Evolutionary conservation across 345 rosid species (phyloP), one percentile per base, ranked within the genome.

Genomic region (Eutrema yunnanense): DNA sequence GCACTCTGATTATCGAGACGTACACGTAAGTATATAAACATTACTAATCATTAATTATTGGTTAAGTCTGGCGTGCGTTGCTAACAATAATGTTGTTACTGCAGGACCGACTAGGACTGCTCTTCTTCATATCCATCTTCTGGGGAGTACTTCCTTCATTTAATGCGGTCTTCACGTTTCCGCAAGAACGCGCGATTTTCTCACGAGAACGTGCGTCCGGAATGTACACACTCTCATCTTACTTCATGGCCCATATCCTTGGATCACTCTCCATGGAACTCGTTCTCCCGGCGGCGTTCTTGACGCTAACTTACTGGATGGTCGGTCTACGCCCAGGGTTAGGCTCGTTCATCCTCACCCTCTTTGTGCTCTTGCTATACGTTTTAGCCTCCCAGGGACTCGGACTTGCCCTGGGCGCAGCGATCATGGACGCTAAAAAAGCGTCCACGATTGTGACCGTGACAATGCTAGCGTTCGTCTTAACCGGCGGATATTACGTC

Each of bases 111-210:
- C 73, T 90, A 4, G 98, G 98, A 11, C 86, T 93, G 73, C 90
- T 94, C 41, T 94, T 86, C 81, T 94, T 85, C 84, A 81, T 88
- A 27, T 80, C 95, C 12, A 88, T 94, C 73, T 94, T 94, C 53
- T 94, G 98, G 97, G 98, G 98, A 0, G 98, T 94, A 16, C 80
- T 90, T 76, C 98, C 98, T 0, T 87, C 98, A 11, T 91, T 88
- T 61, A 94, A 86, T 32, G 80, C 97, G 0, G 92, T 82, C 2
- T 94, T 94, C 43, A 95, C 95, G 1, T 94, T 94, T 43, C 98
- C 98, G 0, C 98, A 94, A 82, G 98, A 94, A 63, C 87, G 88
- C 0, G 91, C 88, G 2, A 88, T 90, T 65, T 82, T 94, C 61
- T 59, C 75, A 50, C 82, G 90, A 69, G 98, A 93, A 59, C 83